phyloP scores from a whole-genome alignment of 2,329 filamentous ascomycete species.

The Xylaria sp. region DNA sequence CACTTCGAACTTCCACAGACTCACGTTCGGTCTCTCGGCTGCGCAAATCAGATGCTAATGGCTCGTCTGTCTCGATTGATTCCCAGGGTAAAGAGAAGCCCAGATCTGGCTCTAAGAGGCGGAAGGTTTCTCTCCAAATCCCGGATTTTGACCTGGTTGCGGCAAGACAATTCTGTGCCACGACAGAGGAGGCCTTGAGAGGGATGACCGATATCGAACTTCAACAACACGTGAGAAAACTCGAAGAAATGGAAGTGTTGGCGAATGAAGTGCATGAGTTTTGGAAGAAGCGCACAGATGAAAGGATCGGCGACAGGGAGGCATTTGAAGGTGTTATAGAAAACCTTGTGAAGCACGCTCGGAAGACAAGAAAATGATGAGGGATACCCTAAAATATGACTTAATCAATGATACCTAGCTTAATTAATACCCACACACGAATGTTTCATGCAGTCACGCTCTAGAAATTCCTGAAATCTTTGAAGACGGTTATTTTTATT shows the following conservation, averaged over 20 bases:
- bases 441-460: background rate
- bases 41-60: conserved; percentile 56
- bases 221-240: conserved; percentile 68
- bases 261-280: conserved; percentile 83
- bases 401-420: conserved; percentile 18
- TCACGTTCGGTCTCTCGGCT: conserved; percentile 55
- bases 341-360: conserved; percentile 89
- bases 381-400: conserved; percentile 13
- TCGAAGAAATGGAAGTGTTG: conserved; percentile 72
- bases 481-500: too few species aligned
- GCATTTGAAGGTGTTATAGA: conserved; percentile 97
- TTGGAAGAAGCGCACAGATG: conserved; percentile 85
- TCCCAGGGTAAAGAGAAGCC: conserved; percentile 59
- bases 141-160: conserved; percentile 81
- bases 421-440: conserved; percentile 20
- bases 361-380: conserved; percentile 80
- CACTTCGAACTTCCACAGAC: conserved; percentile 61
- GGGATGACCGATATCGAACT: conserved; percentile 83
- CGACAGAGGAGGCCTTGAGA: conserved; percentile 80
- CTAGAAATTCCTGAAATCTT: too few species aligned
- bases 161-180: conserved; percentile 78
- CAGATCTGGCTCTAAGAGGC: conserved; percentile 47
- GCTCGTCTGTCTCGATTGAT: conserved; percentile 64
- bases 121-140: conserved; percentile 67
- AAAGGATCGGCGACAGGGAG: conserved; percentile 87